These are phyloP conservation scores for Kockiozyma suomiensis DNA, from an alignment of 805 yeast genomes.

Conservation along the genomic window DNA sequence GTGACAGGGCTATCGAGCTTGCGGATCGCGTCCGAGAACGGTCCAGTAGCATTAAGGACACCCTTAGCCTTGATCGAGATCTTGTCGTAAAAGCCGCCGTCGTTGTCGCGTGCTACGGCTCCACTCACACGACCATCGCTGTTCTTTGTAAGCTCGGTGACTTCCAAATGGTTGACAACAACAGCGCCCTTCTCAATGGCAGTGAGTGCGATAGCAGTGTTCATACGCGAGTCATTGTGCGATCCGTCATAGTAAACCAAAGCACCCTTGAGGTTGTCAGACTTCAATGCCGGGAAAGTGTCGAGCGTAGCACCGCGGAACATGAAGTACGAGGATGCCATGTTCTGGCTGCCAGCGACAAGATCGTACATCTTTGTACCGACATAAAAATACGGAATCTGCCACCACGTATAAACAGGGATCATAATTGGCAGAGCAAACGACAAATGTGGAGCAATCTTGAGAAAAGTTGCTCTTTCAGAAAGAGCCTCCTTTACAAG, in stretches of 20 bases:
- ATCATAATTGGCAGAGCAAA: slow-evolving; percentile 87
- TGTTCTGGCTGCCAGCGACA: slow-evolving; percentile 84
- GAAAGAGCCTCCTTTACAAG: slow-evolving; percentile 86
- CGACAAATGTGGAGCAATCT: slow-evolving; percentile 90
- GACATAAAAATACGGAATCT: slow-evolving; percentile 86
- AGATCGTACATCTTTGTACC: slow-evolving; percentile 92
- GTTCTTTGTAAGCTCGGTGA: slow-evolving; percentile 71
- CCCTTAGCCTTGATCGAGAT: slow-evolving; percentile 42
- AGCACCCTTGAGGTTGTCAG: slow-evolving; percentile 78
- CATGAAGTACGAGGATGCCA: slow-evolving; percentile 74
- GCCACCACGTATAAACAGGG: slow-evolving; percentile 97
- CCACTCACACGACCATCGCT: slow-evolving; percentile 64
- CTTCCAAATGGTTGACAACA: slow-evolving; percentile 83
- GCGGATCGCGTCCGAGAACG: slow-evolving; percentile 79
- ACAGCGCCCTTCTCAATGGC: slow-evolving; percentile 90
- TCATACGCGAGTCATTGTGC: slow-evolving; percentile 91
- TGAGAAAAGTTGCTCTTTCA: slow-evolving; percentile 81
- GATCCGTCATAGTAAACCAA: slow-evolving; percentile 94
- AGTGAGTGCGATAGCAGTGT: slow-evolving; percentile 79
- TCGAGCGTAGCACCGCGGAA: slow-evolving; percentile 66
- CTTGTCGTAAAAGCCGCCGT: slow-evolving; percentile 35
- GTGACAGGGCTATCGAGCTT: slow-evolving; percentile 71
- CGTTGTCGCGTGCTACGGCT: slow-evolving; percentile 68
- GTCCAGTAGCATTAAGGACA: slow-evolving; percentile 92
- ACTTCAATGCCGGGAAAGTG: slow-evolving; percentile 84